These are phyloP conservation scores for Actinomortierella ambigua DNA, from an alignment of 371 early-diverging fungal genomes.

Conservation along the genomic window DNA sequence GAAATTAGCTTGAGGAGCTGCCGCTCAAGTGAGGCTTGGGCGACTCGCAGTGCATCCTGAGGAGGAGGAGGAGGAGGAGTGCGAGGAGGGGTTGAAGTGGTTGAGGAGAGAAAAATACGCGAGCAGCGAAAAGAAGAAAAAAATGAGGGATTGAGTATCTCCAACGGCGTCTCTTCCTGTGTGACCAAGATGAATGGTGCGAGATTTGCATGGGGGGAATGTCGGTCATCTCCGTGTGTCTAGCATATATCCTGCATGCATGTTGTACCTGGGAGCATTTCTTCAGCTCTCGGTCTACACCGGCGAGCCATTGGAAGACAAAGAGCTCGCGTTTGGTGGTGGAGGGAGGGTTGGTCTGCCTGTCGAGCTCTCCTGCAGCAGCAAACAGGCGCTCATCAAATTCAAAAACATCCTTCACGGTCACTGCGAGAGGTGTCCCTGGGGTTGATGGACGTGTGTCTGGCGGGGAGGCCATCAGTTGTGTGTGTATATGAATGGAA, in stretches of 20 bases:
- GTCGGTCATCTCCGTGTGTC: not conserved
- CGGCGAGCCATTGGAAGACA: constrained; percentile 81
- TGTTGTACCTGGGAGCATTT: constrained; percentile 53
- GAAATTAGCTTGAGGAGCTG: constrained; percentile 68
- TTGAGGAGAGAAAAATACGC: not conserved
- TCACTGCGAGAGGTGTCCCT: constrained; percentile 35
- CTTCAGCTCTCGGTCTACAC: constrained; percentile 71
- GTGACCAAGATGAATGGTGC: not conserved
- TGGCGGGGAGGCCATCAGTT: constrained; percentile 31
- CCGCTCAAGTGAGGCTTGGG: constrained; percentile 73
- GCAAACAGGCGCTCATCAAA: constrained; percentile 66
- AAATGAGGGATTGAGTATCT: constrained; percentile 4
- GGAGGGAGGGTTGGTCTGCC: constrained; percentile 52
- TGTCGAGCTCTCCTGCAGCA: constrained; percentile 65
- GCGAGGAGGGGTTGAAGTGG: not conserved
- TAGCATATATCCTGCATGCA: not conserved
- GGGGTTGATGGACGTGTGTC: constrained; percentile 46
- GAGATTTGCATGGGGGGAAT: not conserved
- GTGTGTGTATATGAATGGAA: not conserved
- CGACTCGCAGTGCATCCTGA: constrained; percentile 64
- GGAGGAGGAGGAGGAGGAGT: not conserved
- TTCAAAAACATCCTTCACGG: constrained; percentile 52
- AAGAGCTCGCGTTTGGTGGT: constrained; percentile 62
- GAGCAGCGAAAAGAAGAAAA: not conserved
- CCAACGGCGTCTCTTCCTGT: not conserved